A percentile compares a stretch with the other conserved stretches of the same genome.
Evolutionary conservation across 108 stramenopile species (phyloP).

Genomic region (Aurantiochytrium sp.): DNA sequence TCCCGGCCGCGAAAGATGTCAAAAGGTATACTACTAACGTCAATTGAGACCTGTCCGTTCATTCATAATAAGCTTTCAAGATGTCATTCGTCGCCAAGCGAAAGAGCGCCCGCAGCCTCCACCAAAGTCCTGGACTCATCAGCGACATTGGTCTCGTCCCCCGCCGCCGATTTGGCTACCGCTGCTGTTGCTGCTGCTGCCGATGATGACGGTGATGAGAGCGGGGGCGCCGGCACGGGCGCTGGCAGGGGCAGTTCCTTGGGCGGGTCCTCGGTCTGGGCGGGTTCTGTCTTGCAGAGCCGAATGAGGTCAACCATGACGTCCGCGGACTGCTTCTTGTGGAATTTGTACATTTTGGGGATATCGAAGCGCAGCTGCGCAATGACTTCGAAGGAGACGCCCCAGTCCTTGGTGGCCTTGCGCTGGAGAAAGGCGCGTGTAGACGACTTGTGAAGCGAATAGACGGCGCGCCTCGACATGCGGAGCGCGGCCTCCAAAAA

Average conservation of each 20-base stretch:
- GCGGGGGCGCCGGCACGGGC: too few species aligned
- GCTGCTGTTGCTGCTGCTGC: too few species aligned
- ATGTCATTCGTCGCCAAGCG: too few species aligned
- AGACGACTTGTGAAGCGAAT: constrained; percentile 88
- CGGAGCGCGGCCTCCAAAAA: constrained; percentile 52
- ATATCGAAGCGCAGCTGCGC: constrained; percentile 91
- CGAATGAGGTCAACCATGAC: constrained; percentile 86
- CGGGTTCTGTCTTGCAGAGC: constrained; percentile 35
- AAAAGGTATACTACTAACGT: too few species aligned
- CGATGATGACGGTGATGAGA: too few species aligned
- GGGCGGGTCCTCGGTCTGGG: background rate
- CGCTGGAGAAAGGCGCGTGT: constrained; percentile 67
- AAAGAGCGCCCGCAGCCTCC: too few species aligned
- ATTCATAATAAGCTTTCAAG: too few species aligned
- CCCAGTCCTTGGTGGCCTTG: constrained; percentile 64
- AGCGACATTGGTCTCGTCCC: too few species aligned
- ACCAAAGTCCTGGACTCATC: too few species aligned
- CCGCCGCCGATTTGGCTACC: too few species aligned
- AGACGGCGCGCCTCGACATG: constrained; percentile 72
- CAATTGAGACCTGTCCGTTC: too few species aligned
- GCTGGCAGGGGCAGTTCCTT: background rate
- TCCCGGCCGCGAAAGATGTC: too few species aligned
- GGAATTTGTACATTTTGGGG: constrained; percentile 83
- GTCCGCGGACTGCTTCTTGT: constrained; percentile 75
- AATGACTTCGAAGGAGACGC: constrained; percentile 60